Base-by-base conservation (phyloP, 345 rosid genomes). In the Populus euphratica region DNA sequence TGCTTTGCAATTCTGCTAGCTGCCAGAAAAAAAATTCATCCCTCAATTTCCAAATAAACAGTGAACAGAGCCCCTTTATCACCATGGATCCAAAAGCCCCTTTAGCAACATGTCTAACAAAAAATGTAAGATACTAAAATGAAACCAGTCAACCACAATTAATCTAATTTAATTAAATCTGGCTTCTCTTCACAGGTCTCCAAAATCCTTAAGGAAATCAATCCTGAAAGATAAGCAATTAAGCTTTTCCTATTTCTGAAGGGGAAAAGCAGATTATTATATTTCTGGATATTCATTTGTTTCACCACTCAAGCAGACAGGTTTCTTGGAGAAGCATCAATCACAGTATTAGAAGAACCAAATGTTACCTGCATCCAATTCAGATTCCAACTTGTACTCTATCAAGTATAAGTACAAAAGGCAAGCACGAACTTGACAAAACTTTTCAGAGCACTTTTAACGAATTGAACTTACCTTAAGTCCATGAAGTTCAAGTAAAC, bases 401-500 rank as follows among this genome's bases (percentile, higher is more conserved):
- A 35, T 65, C 69, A 63, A 33, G 25, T 27, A 79, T 11, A 33
- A 23, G 64, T 21, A 59, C 12, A 44, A 8, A 8, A 33, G 64
- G 64, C 62, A 70, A n/a, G 31, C 52, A 47, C 12, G 20, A 72
- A 73, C 69, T 68, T 35, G 14, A 25, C 6, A 67, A 16, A 59
- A 31, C 16, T 17, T 68, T 56, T 0, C 61, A 41, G 35, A 41
- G 29, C 39, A 39, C 23, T 33, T 81, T 47, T 41, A 75, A 74
- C 27, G 59, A 14, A 18, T 75, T 44, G 29, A 66, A 16, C 72
- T 86, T 85, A 96, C 98, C 95, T 96, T 93, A 66, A 96, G 83
- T 78, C 97, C 98, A 75, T 93, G 92, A 79, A 96, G 92, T 86
- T 93, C 98, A 70, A 93, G 92, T 77, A 96, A 86, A 82, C 99